Evolutionary conservation across 2,329 filamentous ascomycete genomes (phyloP).

Genomic region (Exophiala dermatitidis): DNA sequence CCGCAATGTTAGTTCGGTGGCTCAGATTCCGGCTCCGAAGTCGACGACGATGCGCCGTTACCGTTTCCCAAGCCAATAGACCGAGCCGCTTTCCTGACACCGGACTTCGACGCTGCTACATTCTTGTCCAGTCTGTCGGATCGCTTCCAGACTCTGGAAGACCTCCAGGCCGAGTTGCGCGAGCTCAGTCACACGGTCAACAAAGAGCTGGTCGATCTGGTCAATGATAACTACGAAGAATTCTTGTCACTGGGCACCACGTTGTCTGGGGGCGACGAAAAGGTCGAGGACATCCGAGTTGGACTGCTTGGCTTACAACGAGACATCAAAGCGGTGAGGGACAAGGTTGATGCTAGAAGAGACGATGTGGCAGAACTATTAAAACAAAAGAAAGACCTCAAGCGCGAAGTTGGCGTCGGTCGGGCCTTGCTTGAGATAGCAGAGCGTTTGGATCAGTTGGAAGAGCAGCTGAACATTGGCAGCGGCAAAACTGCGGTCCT

Average conservation of each 20-base stretch:
- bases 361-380: slow-evolving; percentile 57
- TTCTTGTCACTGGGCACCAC: slow-evolving; percentile 78
- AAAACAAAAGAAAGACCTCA: slow-evolving; percentile 48
- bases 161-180: slow-evolving; percentile 78
- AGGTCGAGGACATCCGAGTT: slow-evolving; percentile 81
- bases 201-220: slow-evolving; percentile 82
- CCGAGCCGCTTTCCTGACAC: slow-evolving; percentile 70
- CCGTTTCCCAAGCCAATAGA: slow-evolving; percentile 84
- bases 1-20: slow-evolving; percentile 13
- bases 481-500: slow-evolving; percentile 31
- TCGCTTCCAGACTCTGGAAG: slow-evolving; percentile 92
- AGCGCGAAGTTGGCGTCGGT: slow-evolving; percentile 55
- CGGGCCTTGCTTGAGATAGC: slow-evolving; percentile 42
- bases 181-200: slow-evolving; percentile 71
- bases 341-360: slow-evolving; percentile 56
- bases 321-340: slow-evolving; percentile 68
- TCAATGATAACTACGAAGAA: slow-evolving; percentile 90
- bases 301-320: slow-evolving; percentile 78
- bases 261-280: slow-evolving; percentile 80
- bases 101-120: slow-evolving; percentile 66
- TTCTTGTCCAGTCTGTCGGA: slow-evolving; percentile 80
- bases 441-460: slow-evolving; percentile 51
- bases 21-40: slow-evolving; percentile 38
- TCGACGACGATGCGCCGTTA: slow-evolving; percentile 60
- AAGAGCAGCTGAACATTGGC: slow-evolving; percentile 62